Evolutionary conservation across 441 rosid species (phyloP).

Genomic region (Sinapis alba): DNA sequence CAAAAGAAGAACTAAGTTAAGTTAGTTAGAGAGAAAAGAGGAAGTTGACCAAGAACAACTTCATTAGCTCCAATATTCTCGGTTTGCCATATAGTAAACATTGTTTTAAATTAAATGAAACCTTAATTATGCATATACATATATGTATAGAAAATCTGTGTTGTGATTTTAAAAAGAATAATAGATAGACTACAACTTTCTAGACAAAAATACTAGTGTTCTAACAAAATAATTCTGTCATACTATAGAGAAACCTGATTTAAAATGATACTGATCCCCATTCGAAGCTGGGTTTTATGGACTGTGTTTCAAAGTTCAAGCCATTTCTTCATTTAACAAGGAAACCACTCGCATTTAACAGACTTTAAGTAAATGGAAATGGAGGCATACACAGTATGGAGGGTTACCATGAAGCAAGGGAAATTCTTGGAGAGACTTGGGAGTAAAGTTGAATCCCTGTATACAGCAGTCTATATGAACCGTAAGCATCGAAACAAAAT

Average conservation of each 20-base stretch:
- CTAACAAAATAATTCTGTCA: background rate
- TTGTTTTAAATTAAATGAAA: background rate
- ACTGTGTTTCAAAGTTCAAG: background rate
- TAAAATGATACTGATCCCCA: background rate
- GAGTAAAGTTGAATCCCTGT: background rate
- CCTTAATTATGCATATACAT: background rate
- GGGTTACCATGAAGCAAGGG: constrained; percentile 8
- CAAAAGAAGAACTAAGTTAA: constrained; percentile 24
- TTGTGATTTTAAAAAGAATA: background rate
- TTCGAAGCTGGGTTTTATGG: background rate
- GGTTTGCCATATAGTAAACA: background rate
- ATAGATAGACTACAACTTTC: background rate
- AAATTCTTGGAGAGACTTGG: background rate
- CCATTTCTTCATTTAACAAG: background rate
- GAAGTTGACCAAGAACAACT: background rate
- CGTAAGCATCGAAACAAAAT: background rate
- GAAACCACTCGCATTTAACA: background rate
- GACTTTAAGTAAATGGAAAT: background rate
- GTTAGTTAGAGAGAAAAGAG: constrained; percentile 21
- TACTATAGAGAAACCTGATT: background rate
- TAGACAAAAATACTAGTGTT: background rate
- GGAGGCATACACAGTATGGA: background rate
- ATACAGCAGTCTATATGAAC: background rate
- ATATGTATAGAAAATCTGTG: background rate
- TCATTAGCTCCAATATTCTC: background rate